Base-by-base conservation (phyloP, 805 yeast genomes). In the Candida schatavii region DNA sequence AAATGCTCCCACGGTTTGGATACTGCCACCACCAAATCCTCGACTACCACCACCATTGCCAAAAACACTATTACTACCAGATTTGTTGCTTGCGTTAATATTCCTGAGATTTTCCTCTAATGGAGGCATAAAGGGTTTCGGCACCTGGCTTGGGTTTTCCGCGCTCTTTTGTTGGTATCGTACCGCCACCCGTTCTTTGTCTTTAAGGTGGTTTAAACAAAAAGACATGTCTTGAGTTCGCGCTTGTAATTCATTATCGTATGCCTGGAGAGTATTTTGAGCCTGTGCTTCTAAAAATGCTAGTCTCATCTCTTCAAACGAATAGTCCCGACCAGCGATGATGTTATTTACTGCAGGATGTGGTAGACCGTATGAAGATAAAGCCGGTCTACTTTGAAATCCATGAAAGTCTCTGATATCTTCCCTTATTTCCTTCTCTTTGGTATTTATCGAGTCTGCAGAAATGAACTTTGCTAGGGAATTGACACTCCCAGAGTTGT, bases 151-250 rank as follows among this genome's bases (percentile, higher is more conserved):
- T 14, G 51, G 51, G 31, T 61, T 52, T 34, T 57, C 56, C 1
- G 75, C 69, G 4, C 75, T 62, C 17, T 68, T 48, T 45, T 81
- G 85, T n/a, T 74, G 54, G 54, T 72, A 81, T 37, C 85, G 64
- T 0, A 82, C 83, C 5, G 83, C 85, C 49, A 71, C 68, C 18
- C 62, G 60, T 2, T 76, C 55, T 42, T 77, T 74, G 0, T 56
- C 57, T 7, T 52, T 52, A 3, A 80, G 37, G 33, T 61, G 66
- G 1, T 57, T 42, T 1, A 72, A 43, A 45, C 79, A 72, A 35
- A 59, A 60, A 27, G 61, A 56, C 76, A 74, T 72, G 47, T 81
- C 85, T 11, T 59, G 55, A 17, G 57, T 59, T 51, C 85, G 62
- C 3, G 72, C 66, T 2, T 51, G 49, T 31, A 78, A 49, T 38